Base-by-base conservation (phyloP, 352 stramenopile species). In the Peronospora farinosa region DNA sequence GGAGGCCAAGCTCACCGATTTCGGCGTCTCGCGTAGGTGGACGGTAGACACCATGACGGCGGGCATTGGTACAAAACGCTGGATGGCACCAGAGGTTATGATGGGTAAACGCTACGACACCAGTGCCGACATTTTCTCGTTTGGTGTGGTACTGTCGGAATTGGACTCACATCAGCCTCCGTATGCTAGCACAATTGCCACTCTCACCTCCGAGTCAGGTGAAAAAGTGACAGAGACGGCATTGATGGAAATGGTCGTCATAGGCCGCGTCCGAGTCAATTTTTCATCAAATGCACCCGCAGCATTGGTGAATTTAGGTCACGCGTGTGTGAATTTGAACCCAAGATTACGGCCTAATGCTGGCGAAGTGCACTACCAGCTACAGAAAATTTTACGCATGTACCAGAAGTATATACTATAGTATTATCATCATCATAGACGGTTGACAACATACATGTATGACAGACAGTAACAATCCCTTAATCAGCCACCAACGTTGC, bases 71-170 rank as follows among this genome's bases (percentile, higher is more conserved):
- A 72, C 72, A 0, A 36, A 42, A 9, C 50, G 67, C 2, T 81
- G 71, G 67, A 78, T 78, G 68, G 71, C 71, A 12, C 71, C 71
- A 2, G 71, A 81, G 33, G 67, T 82, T 5, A 68, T 82, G 60
- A 56, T 72, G 57, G 69, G 63, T n/a, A 57, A 76, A 8, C 63
- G 43, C 9, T 79, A 76, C 54, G 33, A 74, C 46, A 53, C 66
- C 3, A 76, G 67, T 21, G 69, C 69, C 35, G 69, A 76, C 40
- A 66, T 73, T n/a, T 74, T 73, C 48, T 72, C 63, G 40, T 73
- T 76, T 17, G 63, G 67, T 5, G 50, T 76, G 5, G 55, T 76
- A 15, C 35, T 76, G 8, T 65, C 63, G 0, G 67, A 76, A 41
- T 12, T 76, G 38, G 66, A 76, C 38, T 65, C 51, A 21, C 55